Base-by-base conservation (phyloP, 345 rosid genomes). In the Rhodamnia argentea region DNA sequence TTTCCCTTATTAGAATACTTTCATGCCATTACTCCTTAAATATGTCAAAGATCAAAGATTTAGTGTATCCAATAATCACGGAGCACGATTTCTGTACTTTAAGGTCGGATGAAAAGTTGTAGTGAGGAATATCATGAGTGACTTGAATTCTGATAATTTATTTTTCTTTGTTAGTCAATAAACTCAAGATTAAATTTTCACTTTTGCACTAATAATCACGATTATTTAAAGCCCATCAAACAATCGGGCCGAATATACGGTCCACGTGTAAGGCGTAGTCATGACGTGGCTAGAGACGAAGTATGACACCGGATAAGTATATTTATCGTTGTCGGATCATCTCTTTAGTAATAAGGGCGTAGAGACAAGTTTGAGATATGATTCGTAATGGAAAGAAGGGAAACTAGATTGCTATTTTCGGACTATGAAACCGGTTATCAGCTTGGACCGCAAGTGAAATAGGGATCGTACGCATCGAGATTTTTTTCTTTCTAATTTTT, bases 291-390 rank as follows among this genome's bases (percentile, higher is more conserved):
- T 37, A 37, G 40, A 37, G 40, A 37, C 40, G 40, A 37, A 37
- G 40, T 37, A 37, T 3, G 40, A 37, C 40, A 37, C 40, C 3
- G 3, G 40, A 37, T 37, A 37, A 52, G 16, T 5, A 4, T 52
- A 52, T 52, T 64, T 64, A 29, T 56, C 29, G 15, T 5, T 3
- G 1, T 29, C 3, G 0, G 5, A 0, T 64, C 6, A 15, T 16
- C 7, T 3, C 0, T 64, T 16, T 1, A 64, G 1, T 16, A 15
- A 8, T 16, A 32, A 0, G 0, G 1, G 0, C 2, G 16, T 15
- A 29, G 5, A 29, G 16, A 7, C 1, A 15, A 0, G 14, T 29
- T 62, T 7, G 8, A 62, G 1, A 62, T 32, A 8, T 1, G 76
- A 32, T 64, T 8, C 8, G 6, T 7, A 29, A 29, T 3, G 3